These are phyloP conservation scores for Hymenotorrendiella dingleyae DNA, from an alignment of 2,329 filamentous ascomycete species.

Conservation along the genomic window DNA sequence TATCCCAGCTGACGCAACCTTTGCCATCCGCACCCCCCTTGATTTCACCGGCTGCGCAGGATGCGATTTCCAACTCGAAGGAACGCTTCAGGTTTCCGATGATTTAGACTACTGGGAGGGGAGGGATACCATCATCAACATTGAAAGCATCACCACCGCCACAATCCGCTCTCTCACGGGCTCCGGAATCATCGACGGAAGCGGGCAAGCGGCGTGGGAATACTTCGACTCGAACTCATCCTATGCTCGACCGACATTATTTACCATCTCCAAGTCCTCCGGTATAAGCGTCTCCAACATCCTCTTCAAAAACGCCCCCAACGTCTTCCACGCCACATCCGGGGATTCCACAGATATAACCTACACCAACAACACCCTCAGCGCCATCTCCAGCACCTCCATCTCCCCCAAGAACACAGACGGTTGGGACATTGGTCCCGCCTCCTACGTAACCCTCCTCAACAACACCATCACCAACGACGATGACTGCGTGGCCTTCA, in stretches of 20 bases:
- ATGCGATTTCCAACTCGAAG: slow-evolving; percentile 43
- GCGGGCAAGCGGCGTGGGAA: slow-evolving; percentile 39
- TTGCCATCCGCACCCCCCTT: slow-evolving; percentile 38
- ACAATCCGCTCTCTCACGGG: slow-evolving; percentile 37
- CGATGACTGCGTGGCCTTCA: slow-evolving; percentile 53
- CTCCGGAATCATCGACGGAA: slow-evolving; percentile 40
- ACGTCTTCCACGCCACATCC: slow-evolving; percentile 38
- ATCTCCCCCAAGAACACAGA: slow-evolving; percentile 47
- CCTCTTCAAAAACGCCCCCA: slow-evolving; percentile 37
- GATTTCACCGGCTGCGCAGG: slow-evolving; percentile 36
- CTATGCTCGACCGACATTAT: slow-evolving; percentile 36
- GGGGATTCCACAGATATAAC: slow-evolving; percentile 32
- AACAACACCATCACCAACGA: slow-evolving; percentile 48
- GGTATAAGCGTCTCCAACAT: slow-evolving; percentile 35
- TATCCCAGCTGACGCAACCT: slow-evolving; percentile 37
- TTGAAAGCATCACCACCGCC: slow-evolving; percentile 33
- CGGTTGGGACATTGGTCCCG: slow-evolving; percentile 42
- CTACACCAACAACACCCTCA: slow-evolving; percentile 35
- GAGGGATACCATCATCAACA: slow-evolving; percentile 34
- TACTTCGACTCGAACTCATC: slow-evolving; percentile 34
- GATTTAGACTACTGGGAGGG: slow-evolving; percentile 38
- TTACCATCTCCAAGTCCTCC: slow-evolving; percentile 35
- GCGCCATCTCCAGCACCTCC: slow-evolving; percentile 34
- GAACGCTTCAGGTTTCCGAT: slow-evolving; percentile 35
- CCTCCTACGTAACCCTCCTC: slow-evolving; percentile 41